A percentile compares a stretch with the other conserved stretches of the same genome.
These are phyloP conservation scores for Tuber melanosporum DNA, from an alignment of 495 filamentous ascomycete genomes.

Conservation along the genomic window DNA sequence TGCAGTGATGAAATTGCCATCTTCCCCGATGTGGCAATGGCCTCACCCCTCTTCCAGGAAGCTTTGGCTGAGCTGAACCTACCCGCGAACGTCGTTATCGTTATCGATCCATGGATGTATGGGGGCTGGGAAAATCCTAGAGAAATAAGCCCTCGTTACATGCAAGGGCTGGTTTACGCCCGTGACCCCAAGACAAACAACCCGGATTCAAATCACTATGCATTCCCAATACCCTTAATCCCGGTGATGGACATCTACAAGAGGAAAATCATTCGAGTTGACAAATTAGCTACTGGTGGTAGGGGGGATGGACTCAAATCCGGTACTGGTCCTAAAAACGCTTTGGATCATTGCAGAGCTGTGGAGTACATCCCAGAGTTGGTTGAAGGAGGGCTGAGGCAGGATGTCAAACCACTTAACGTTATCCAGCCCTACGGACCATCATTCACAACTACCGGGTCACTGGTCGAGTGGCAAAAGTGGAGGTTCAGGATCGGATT, in stretches of 20 bases:
- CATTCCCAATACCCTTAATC: conserved; percentile 53
- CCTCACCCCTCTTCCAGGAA: conserved; percentile 56
- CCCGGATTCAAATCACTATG: conserved; percentile 53
- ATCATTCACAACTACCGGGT: conserved; percentile 50
- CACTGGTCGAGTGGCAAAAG: conserved; percentile 58
- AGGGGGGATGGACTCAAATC: conserved; percentile 44
- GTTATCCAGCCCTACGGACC: conserved; percentile 52
- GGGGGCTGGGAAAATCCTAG: conserved; percentile 55
- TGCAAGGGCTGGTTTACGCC: conserved; percentile 50
- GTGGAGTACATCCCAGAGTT: conserved; percentile 54
- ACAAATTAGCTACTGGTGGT: conserved; percentile 52
- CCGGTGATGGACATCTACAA: conserved; percentile 53
- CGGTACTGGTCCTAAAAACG: conserved; percentile 44
- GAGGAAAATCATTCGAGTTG: conserved; percentile 50
- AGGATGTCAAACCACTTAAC: conserved; percentile 51
- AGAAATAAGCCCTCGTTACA: conserved; percentile 51
- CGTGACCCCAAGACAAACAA: conserved; percentile 49
- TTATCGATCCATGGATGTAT: conserved; percentile 68
- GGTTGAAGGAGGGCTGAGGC: conserved; percentile 45
- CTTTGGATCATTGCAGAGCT: conserved; percentile 46
- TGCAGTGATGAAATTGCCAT: conserved; percentile 55
- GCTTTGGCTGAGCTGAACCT: conserved; percentile 57
- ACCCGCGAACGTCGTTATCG: conserved; percentile 57
- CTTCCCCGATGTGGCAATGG: conserved; percentile 56
- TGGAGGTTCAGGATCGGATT: conserved; percentile 62